Evolutionary conservation across 2,329 filamentous ascomycete genomes (phyloP).

Genomic region (Hymenoscyphus infarciens): DNA sequence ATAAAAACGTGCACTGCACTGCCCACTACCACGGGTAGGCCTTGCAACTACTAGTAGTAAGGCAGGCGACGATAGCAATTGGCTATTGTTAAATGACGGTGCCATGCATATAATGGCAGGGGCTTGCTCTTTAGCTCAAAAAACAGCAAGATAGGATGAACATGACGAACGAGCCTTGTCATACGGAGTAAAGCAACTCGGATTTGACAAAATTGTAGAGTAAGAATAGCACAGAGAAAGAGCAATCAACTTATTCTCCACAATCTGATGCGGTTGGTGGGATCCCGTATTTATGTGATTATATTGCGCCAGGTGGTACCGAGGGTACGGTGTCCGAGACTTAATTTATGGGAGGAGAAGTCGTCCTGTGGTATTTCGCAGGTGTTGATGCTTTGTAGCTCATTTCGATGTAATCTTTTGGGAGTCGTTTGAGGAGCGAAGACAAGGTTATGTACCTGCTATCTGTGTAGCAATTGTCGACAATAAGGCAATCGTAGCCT

Average conservation of each 20-base stretch:
- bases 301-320: too few relatives aligned
- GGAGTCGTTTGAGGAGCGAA: neutral
- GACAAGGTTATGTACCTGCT: neutral
- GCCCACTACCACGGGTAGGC: neutral
- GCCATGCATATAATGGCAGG: neutral
- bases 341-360: too few relatives aligned
- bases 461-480: neutral
- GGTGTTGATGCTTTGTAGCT: neutral
- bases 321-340: too few relatives aligned
- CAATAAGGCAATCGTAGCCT: neutral
- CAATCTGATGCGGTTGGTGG: too few relatives aligned
- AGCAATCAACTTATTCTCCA: too few relatives aligned
- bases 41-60: neutral
- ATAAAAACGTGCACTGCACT: neutral
- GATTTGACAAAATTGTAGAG: too few relatives aligned
- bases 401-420: neutral
- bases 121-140: neutral
- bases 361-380: neutral
- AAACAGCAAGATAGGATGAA: neutral
- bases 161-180: neutral
- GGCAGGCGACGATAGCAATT: neutral
- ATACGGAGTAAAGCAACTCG: too few relatives aligned
- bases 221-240: too few relatives aligned
- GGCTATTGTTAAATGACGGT: neutral
- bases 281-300: too few relatives aligned